Percentiles rank a stretch among this genome's conserved stretches.
Conservation (phyloP, 495 filamentous ascomycete genomes). For the Neurospora sp. region DNA sequence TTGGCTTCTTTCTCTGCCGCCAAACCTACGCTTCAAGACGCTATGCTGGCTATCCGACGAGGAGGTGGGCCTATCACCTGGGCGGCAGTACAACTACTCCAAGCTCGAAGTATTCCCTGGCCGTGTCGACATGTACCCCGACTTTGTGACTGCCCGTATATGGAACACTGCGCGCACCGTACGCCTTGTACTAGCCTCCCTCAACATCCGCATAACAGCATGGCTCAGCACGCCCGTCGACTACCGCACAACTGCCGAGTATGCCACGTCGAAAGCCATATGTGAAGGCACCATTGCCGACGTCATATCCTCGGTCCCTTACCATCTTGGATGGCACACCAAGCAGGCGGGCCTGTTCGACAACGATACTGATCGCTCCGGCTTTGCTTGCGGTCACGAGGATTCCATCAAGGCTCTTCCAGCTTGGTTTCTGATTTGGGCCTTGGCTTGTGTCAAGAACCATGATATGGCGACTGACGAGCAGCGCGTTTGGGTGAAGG, state of each 20-base stretch:
- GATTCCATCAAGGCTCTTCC: slow-evolving; percentile 32
- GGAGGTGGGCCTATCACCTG: slow-evolving; percentile 11
- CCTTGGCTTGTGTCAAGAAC: slow-evolving; percentile 27
- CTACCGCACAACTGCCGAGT: slow-evolving; percentile 41
- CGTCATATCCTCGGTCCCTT: slow-evolving; percentile 41
- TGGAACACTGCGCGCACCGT: slow-evolving; percentile 34
- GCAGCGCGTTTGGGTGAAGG: slow-evolving; percentile 34
- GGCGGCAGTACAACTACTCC: slow-evolving; percentile 20
- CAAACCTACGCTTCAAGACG: slow-evolving; percentile 26
- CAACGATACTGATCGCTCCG: slow-evolving; percentile 7
- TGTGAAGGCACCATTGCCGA: slow-evolving; percentile 36
- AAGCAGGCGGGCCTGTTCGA: slow-evolving; percentile 12
- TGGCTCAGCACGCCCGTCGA: slow-evolving; percentile 39
- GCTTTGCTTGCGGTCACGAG: slow-evolving; percentile 31
- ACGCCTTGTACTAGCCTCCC: slow-evolving; percentile 32
- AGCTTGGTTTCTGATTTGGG: slow-evolving; percentile 29
- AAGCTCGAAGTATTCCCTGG: slow-evolving; percentile 40
- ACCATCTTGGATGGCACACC: slow-evolving; percentile 40
- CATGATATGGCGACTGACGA: slow-evolving; percentile 35
- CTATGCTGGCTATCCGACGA: slow-evolving; percentile 38
- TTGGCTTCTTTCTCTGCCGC: slow-evolving; percentile 32
- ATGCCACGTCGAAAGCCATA: slow-evolving; percentile 27
- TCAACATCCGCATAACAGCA: slow-evolving; percentile 36
- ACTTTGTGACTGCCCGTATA: slow-evolving; percentile 35
- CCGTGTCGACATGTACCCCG: slow-evolving; percentile 39